Conservation (phyloP, 2,329 filamentous ascomycete species). For the Cryphonectria parasitica region DNA sequence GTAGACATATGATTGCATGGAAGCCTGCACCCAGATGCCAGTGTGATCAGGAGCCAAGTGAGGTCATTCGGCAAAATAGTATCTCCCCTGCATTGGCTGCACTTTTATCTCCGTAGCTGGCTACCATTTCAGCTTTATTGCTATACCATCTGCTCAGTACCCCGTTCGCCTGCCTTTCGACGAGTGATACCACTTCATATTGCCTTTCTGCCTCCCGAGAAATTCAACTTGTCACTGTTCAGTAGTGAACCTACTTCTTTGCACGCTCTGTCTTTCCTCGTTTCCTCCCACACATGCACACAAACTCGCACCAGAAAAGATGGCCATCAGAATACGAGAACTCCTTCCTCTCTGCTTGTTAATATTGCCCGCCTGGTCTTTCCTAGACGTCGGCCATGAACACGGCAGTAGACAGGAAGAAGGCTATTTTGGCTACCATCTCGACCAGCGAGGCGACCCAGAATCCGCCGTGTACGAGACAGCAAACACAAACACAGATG, state of each 20-base stretch:
- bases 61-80: neutral
- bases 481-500: slow-evolving; percentile 47
- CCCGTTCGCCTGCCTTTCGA: neutral
- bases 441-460: slow-evolving; percentile 54
- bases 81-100: neutral
- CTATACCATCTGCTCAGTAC: neutral
- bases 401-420: slow-evolving; percentile 36
- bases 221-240: neutral
- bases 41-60: neutral
- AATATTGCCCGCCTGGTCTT: slow-evolving; percentile 15
- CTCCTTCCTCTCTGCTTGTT: slow-evolving; percentile 14
- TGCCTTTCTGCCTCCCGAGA: neutral
- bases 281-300: neutral
- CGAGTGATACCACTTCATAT: neutral
- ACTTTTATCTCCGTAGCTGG: neutral
- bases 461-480: slow-evolving; percentile 59
- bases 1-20: neutral
- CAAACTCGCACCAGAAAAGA: neutral
- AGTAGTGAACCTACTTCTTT: neutral
- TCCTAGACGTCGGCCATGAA: slow-evolving; percentile 17
- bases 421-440: slow-evolving; percentile 61
- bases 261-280: neutral
- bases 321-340: neutral
- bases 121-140: neutral
- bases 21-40: neutral